Evolutionary conservation across 2,329 filamentous ascomycete species (phyloP).

Genomic region (Diaporthe ampelina): DNA sequence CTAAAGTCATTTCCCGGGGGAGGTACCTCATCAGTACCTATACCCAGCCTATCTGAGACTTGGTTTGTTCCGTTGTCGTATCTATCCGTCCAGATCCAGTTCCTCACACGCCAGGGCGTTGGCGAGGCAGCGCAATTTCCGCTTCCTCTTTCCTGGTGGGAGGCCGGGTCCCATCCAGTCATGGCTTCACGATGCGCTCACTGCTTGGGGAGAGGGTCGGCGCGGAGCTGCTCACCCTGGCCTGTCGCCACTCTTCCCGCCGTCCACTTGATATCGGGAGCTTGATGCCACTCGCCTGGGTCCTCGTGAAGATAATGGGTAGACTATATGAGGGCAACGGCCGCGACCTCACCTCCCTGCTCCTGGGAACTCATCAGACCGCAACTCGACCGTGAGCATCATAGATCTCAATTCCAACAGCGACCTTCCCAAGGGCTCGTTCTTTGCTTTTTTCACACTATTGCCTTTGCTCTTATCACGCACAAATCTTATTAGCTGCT

Average conservation of each 20-base stretch:
- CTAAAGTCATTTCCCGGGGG: slow-evolving; percentile 20
- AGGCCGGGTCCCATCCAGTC: slow-evolving; percentile 25
- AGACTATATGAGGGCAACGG: slow-evolving; percentile 24
- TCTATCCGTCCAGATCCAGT: slow-evolving; percentile 25
- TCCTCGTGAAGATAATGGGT: slow-evolving; percentile 21
- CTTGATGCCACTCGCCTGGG: slow-evolving; percentile 31
- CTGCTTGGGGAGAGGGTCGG: slow-evolving; percentile 27
- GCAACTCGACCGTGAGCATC: background rate
- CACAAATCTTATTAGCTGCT: background rate
- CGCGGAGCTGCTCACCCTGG: slow-evolving; percentile 29
- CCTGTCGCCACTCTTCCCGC: slow-evolving; percentile 30
- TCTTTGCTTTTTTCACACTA: background rate
- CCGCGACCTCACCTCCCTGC: slow-evolving; percentile 4
- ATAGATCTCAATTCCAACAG: slow-evolving; percentile 7
- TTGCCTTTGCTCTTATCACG: background rate
- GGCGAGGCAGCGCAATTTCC: slow-evolving; percentile 28
- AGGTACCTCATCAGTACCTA: slow-evolving; percentile 33
- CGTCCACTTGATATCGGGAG: slow-evolving; percentile 28
- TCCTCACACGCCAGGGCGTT: slow-evolving; percentile 30
- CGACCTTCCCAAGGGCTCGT: slow-evolving; percentile 7
- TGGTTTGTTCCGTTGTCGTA: slow-evolving; percentile 29
- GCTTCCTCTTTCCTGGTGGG: slow-evolving; percentile 27
- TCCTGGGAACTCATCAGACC: background rate
- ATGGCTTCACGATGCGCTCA: slow-evolving; percentile 29
- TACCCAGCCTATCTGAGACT: slow-evolving; percentile 23